These are phyloP conservation scores for Gaertneriomyces semiglobifer DNA, from an alignment of 192 early-diverging fungal species.

Conservation along the genomic window DNA sequence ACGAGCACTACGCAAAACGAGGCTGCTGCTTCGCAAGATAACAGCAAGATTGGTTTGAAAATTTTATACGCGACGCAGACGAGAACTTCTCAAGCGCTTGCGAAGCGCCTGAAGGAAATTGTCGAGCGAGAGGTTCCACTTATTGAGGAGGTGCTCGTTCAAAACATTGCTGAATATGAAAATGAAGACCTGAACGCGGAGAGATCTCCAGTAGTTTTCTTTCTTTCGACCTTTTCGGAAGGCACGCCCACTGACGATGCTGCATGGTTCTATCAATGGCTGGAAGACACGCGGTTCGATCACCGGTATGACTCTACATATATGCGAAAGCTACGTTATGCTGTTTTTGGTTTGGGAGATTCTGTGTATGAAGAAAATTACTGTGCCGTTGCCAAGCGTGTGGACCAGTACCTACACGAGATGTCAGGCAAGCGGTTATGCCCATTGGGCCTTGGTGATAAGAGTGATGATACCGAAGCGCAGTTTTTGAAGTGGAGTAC, in stretches of 20 bases:
- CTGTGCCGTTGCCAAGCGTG: slow-evolving; percentile 49
- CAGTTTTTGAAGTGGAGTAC: slow-evolving; percentile 25
- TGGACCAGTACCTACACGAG: slow-evolving; percentile 59
- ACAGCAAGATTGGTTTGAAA: slow-evolving; percentile 37
- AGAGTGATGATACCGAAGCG: slow-evolving; percentile 45
- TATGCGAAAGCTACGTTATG: slow-evolving; percentile 54
- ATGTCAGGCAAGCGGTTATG: slow-evolving; percentile 62
- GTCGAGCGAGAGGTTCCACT: slow-evolving; percentile 25
- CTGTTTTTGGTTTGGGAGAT: slow-evolving; percentile 71
- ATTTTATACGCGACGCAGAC: slow-evolving; percentile 57
- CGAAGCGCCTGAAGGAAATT: slow-evolving; percentile 38
- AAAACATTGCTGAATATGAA: slow-evolving; percentile 64
- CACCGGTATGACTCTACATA: slow-evolving; percentile 55
- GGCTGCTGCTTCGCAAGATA: too few relatives aligned
- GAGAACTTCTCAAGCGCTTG: slow-evolving; percentile 52
- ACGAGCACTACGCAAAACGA: too few relatives aligned
- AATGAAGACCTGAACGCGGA: slow-evolving; percentile 59
- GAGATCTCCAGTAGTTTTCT: slow-evolving; percentile 55
- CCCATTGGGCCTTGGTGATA: slow-evolving; percentile 59
- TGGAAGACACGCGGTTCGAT: slow-evolving; percentile 59
- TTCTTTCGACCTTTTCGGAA: slow-evolving; percentile 64
- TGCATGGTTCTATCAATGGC: slow-evolving; percentile 63
- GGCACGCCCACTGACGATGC: slow-evolving; percentile 61
- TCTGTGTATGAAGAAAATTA: slow-evolving; percentile 64
- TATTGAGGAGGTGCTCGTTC: slow-evolving; percentile 28